Conservation (phyloP, 192 early-diverging fungal species). For the Linnemannia exigua region DNA sequence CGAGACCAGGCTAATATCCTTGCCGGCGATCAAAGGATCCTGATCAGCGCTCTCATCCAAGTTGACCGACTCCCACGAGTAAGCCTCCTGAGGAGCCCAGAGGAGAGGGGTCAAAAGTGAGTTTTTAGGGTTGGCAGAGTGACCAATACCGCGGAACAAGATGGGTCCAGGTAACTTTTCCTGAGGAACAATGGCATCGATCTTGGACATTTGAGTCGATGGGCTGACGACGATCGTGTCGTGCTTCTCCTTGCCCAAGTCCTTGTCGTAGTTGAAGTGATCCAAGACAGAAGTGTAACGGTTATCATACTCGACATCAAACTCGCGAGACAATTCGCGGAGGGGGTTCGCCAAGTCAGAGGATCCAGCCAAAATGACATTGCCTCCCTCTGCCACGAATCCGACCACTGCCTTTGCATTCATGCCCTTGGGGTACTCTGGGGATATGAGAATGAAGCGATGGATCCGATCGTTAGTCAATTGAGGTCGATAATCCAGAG, state of each 20-base stretch:
- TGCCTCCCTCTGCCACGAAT: constrained; percentile 94
- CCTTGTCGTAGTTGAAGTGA: constrained; percentile 69
- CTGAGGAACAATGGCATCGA: constrained; percentile 59
- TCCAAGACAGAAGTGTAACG: constrained; percentile 80
- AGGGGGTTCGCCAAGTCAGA: constrained; percentile 74
- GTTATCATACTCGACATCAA: constrained; percentile 89
- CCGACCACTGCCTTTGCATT: constrained; percentile 75
- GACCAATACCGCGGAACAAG: constrained; percentile 85
- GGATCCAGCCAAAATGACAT: constrained; percentile 83
- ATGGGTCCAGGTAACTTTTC: constrained; percentile 63
- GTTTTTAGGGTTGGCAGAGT: constrained; percentile 70
- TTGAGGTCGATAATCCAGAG: neutral
- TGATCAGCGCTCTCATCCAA: constrained; percentile 56
- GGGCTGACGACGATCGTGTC: constrained; percentile 70
- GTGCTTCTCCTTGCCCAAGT: constrained; percentile 58
- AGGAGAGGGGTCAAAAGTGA: constrained; percentile 73
- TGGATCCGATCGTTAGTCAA: constrained; percentile 1
- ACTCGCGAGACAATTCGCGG: constrained; percentile 90
- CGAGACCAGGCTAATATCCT: constrained; percentile 78
- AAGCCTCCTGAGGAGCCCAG: constrained; percentile 74
- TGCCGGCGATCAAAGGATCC: constrained; percentile 66
- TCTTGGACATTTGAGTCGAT: constrained; percentile 52
- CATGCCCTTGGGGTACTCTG: constrained; percentile 66
- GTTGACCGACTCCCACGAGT: constrained; percentile 68
- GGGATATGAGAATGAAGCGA: neutral